Conservation (phyloP, 2,329 filamentous ascomycete species). For the Clonostachys solani region DNA sequence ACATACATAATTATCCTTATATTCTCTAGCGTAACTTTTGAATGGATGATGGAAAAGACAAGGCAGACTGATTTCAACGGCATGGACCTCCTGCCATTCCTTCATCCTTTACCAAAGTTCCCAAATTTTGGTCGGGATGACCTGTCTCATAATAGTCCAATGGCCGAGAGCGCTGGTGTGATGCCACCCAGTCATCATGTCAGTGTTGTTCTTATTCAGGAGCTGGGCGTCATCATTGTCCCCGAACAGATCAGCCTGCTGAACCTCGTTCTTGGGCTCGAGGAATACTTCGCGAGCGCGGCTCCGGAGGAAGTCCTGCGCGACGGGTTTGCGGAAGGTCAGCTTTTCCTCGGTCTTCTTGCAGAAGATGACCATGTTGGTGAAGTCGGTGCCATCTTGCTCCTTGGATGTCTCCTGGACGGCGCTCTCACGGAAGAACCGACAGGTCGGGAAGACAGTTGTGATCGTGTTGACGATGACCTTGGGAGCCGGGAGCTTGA, state of each 20-base stretch:
- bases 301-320: constrained; percentile 69
- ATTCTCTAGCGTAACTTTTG: too few relatives aligned
- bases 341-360: constrained; percentile 54
- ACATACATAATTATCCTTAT: too few relatives aligned
- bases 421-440: constrained; percentile 79
- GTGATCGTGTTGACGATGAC: constrained; percentile 80
- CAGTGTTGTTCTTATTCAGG: constrained; percentile 59
- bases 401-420: constrained; percentile 42
- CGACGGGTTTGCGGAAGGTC: constrained; percentile 61
- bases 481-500: constrained; percentile 69
- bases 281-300: constrained; percentile 66
- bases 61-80: too few relatives aligned
- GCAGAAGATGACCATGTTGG: constrained; percentile 97
- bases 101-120: constrained; percentile 69
- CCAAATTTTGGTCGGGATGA: constrained; percentile 77
- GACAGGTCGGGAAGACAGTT: constrained; percentile 81
- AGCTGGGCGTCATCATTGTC: constrained; percentile 31
- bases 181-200: constrained; percentile 67
- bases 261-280: constrained; percentile 67
- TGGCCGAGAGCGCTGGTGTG: constrained; percentile 74
- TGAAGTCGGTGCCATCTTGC: constrained; percentile 63
- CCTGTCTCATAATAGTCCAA: constrained; percentile 87
- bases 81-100: too few relatives aligned
- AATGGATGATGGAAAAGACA: too few relatives aligned
- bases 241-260: constrained; percentile 39